Conservation (phyloP, 345 rosid species). For the Sonneratia alba region DNA sequence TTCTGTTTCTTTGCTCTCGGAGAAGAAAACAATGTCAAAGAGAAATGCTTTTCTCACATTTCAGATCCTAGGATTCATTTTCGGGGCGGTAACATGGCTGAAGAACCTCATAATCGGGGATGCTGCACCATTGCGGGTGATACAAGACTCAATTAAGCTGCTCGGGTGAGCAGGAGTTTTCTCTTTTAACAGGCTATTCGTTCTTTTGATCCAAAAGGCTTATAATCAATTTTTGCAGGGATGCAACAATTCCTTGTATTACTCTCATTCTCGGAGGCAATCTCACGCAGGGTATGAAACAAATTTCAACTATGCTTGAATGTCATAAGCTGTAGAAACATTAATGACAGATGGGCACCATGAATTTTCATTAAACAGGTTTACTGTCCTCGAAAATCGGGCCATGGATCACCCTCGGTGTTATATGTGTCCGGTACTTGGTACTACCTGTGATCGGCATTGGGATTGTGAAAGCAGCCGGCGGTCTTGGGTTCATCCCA, state of each 20-base stretch:
- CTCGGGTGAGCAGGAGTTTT: slow-evolving; percentile 49
- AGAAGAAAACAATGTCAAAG: neutral
- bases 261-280: slow-evolving; percentile 91
- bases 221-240: slow-evolving; percentile 26
- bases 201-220: neutral
- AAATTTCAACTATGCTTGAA: neutral
- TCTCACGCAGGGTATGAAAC: slow-evolving; percentile 60
- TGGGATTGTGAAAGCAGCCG: slow-evolving; percentile 61
- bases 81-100: slow-evolving; percentile 63
- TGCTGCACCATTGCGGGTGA: slow-evolving; percentile 57
- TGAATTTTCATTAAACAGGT: slow-evolving; percentile 23
- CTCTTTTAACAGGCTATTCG: no score
- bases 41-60: neutral
- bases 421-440: slow-evolving; percentile 55
- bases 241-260: slow-evolving; percentile 84
- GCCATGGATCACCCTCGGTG: slow-evolving; percentile 42
- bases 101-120: slow-evolving; percentile 67
- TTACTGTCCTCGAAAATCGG: slow-evolving; percentile 50
- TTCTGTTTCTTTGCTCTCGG: no score
- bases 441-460: slow-evolving; percentile 55
- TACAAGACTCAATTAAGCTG: slow-evolving; percentile 66
- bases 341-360: neutral
- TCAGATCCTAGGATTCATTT: slow-evolving; percentile 70
- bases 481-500: slow-evolving; percentile 60
- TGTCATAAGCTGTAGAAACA: neutral